Percentiles rank a stretch among this genome's conserved stretches.
phyloP scores from a whole-genome alignment of 495 filamentous ascomycete genomes.

The Lasiosphaeriaceae sp. region DNA sequence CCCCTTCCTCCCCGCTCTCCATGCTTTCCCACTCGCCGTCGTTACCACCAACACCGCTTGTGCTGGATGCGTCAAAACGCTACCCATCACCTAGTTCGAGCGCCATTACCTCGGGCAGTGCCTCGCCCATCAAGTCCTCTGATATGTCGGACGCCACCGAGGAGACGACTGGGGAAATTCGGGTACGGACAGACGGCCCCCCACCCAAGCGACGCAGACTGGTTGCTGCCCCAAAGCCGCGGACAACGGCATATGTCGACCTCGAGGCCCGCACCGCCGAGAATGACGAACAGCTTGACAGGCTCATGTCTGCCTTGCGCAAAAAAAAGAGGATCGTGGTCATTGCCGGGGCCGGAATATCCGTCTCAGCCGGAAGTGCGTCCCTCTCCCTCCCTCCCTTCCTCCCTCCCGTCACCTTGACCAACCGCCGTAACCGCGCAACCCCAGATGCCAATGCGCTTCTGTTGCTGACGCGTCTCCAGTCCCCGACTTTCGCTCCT shows the following conservation, averaged over 20 bases:
- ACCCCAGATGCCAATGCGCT: not conserved
- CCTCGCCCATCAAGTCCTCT: slow-evolving; percentile 36
- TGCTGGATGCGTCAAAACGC: slow-evolving; percentile 26
- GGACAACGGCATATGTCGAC: slow-evolving; percentile 74
- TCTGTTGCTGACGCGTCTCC: slow-evolving; percentile 23
- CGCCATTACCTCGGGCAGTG: slow-evolving; percentile 34
- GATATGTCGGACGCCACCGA: slow-evolving; percentile 27
- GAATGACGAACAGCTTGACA: slow-evolving; percentile 52
- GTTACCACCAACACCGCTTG: slow-evolving; percentile 47
- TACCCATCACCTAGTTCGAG: slow-evolving; percentile 38
- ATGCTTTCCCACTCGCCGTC: slow-evolving; percentile 53
- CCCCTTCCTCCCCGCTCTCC: slow-evolving; percentile 48
- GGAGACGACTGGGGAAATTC: slow-evolving; percentile 39
- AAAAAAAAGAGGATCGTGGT: slow-evolving; percentile 94
- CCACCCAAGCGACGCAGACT: slow-evolving; percentile 72
- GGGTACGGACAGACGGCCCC: slow-evolving; percentile 54
- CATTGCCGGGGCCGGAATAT: slow-evolving; percentile 94
- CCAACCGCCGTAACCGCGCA: not conserved
- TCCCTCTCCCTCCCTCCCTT: slow-evolving; percentile 19
- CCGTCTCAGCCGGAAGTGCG: slow-evolving; percentile 92
- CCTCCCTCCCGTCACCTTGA: not conserved
- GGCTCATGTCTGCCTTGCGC: slow-evolving; percentile 70
- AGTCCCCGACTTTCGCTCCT: slow-evolving; percentile 97
- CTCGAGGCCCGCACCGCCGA: slow-evolving; percentile 48
- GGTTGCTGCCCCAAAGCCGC: slow-evolving; percentile 59